A percentile compares a stretch with the other conserved stretches of the same genome.
Evolutionary conservation across 441 rosid genomes (phyloP).

Genomic region (Adansonia rubrostipa): DNA sequence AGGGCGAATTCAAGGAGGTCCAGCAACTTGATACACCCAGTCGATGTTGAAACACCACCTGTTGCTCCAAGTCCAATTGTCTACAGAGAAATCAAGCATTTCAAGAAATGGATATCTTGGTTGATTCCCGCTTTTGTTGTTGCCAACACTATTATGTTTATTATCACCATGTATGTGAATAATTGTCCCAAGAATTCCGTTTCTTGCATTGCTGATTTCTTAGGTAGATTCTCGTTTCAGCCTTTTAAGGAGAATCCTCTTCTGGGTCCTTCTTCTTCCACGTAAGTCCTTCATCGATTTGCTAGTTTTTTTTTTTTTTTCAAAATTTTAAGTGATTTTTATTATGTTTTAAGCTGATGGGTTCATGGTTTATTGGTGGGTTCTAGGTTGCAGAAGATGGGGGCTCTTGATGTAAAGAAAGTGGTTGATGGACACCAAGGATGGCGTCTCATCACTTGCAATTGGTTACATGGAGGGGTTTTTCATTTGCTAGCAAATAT

Average conservation of each 20-base stretch:
- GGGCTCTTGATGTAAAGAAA: slow-evolving; percentile 61
- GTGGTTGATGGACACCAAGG: slow-evolving; percentile 65
- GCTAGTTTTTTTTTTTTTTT: background rate
- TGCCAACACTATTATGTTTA: slow-evolving; percentile 53
- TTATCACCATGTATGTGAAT: slow-evolving; percentile 68
- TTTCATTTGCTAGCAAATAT: slow-evolving; percentile 80
- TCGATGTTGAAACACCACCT: slow-evolving; percentile 38
- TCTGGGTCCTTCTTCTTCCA: slow-evolving; percentile 64
- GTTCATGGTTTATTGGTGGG: slow-evolving; percentile 22
- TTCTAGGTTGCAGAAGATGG: slow-evolving; percentile 73
- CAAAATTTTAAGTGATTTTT: background rate
- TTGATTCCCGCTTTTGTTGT: slow-evolving; percentile 55
- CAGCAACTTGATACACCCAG: slow-evolving; percentile 48
- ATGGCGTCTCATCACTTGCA: slow-evolving; percentile 84
- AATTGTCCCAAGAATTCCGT: slow-evolving; percentile 61
- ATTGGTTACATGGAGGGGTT: slow-evolving; percentile 90
- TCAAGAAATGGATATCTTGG: slow-evolving; percentile 64
- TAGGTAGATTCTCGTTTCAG: slow-evolving; percentile 74
- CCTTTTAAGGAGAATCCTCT: slow-evolving; percentile 71
- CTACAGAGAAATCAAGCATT: slow-evolving; percentile 46
- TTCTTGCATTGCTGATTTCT: slow-evolving; percentile 54
- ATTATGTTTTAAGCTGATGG: background rate
- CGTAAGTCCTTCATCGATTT: slow-evolving; percentile 42
- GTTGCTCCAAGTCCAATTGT: slow-evolving; percentile 35
- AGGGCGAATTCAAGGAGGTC: slow-evolving; percentile 44